phyloP scores from a whole-genome alignment of 2,329 filamentous ascomycete genomes.

The Fusarium nisikadoi region DNA sequence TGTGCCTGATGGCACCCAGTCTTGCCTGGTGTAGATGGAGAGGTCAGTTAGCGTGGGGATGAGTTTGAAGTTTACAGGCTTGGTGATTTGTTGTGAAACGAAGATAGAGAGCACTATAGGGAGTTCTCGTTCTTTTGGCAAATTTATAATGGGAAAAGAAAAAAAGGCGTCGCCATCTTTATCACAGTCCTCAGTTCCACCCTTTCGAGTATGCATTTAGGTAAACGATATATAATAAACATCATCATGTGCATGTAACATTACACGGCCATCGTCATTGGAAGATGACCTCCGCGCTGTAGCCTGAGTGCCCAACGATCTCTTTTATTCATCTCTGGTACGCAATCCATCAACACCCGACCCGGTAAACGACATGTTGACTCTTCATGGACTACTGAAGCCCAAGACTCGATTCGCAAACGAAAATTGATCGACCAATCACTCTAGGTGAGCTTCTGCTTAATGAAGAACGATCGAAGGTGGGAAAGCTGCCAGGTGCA shows the following conservation, averaged over 20 bases:
- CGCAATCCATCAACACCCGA: constrained; percentile 21
- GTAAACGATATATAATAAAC: constrained; percentile 21
- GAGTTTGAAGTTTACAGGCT: constrained; percentile 32
- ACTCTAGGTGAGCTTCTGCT: constrained; percentile 94
- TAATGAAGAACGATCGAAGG: constrained; percentile 97
- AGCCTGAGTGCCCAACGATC: constrained; percentile 23
- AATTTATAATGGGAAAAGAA: constrained; percentile 50
- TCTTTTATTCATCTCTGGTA: constrained; percentile 15
- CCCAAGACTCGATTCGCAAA: constrained; percentile 12
- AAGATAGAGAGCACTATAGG: constrained; percentile 46
- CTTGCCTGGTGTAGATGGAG: constrained; percentile 31
- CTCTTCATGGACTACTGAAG: background rate
- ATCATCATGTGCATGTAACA: constrained; percentile 41
- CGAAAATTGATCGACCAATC: background rate
- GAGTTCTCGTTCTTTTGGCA: constrained; percentile 48
- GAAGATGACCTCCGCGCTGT: constrained; percentile 2
- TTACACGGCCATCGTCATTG: constrained; percentile 31
- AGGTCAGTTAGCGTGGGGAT: constrained; percentile 41
- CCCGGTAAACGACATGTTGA: constrained; percentile 5
- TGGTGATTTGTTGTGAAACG: constrained; percentile 46
- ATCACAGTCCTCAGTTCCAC: constrained; percentile 9
- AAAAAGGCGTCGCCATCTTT: constrained; percentile 42
- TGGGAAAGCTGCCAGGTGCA: constrained; percentile 98
- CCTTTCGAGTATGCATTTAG: constrained; percentile 10
- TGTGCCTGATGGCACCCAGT: constrained; percentile 20